phyloP scores from a whole-genome alignment of 768 basidiomycete genomes.

The Punctularia strigosozonata region DNA sequence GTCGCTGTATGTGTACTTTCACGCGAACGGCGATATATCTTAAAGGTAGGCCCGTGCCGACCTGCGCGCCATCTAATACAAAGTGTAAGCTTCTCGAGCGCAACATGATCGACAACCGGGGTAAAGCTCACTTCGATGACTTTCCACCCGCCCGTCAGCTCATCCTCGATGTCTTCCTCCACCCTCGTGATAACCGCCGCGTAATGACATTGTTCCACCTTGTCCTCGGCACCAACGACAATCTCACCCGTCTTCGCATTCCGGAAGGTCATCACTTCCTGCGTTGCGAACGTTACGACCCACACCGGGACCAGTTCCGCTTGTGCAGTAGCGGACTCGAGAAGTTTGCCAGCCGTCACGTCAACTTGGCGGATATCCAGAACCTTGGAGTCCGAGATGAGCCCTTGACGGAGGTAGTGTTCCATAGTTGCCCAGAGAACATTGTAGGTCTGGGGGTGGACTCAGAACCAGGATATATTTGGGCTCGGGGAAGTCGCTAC shows the following conservation, averaged over 20 bases:
- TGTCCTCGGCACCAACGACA: constrained; percentile 75
- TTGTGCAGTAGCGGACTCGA: too few species aligned
- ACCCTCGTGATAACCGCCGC: constrained; percentile 84
- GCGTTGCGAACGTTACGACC: constrained; percentile 84
- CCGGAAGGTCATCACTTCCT: constrained; percentile 87
- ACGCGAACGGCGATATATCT: too few species aligned
- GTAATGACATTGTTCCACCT: constrained; percentile 90
- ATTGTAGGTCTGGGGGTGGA: constrained; percentile 67
- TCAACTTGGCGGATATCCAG: constrained; percentile 97
- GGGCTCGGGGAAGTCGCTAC: constrained; percentile 17
- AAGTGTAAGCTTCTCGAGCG: not conserved
- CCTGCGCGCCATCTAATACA: constrained; percentile 34
- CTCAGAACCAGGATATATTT: not conserved
- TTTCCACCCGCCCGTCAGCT: constrained; percentile 97
- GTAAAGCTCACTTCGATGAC: constrained; percentile 69
- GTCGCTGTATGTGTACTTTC: too few species aligned
- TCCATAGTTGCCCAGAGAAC: constrained; percentile 99
- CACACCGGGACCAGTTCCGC: constrained; percentile 87
- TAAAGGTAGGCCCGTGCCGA: constrained; percentile 39
- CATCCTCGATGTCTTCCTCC: constrained; percentile 80
- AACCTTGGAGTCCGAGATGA: constrained; percentile 87
- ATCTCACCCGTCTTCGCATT: constrained; percentile 85
- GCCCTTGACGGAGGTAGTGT: constrained; percentile 80
- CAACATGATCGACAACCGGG: not conserved
- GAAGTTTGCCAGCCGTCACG: constrained; percentile 86